Evolutionary conservation across 352 stramenopile species (phyloP).

Genomic region (Pythium dissimile): DNA sequence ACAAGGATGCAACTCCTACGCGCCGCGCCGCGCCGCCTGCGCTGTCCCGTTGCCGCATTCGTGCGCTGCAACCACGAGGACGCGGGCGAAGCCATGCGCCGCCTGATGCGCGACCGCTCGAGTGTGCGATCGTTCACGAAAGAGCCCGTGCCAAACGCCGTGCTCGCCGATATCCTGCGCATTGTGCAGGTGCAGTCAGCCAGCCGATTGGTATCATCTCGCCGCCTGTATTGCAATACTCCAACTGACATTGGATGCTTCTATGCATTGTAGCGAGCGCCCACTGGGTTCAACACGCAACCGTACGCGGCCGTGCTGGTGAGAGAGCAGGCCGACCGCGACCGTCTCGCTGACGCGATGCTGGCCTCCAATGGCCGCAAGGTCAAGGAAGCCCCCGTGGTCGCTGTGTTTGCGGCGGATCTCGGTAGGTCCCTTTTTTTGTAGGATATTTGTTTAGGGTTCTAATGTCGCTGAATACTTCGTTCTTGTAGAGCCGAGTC

Average conservation of each 20-base stretch:
- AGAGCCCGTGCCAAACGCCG: constrained; percentile 42
- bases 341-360: constrained; percentile 72
- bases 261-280: constrained; percentile 38
- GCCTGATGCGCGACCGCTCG: constrained; percentile 14
- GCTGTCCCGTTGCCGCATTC: background rate
- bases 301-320: constrained; percentile 79
- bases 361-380: constrained; percentile 68
- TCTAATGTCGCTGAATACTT: background rate
- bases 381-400: constrained; percentile 71
- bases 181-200: constrained; percentile 64
- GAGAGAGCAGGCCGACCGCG: constrained; percentile 58
- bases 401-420: constrained; percentile 80
- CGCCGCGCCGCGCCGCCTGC: background rate
- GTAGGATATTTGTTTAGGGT: background rate
- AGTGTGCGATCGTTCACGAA: constrained; percentile 36
- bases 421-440: constrained; percentile 28
- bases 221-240: no score
- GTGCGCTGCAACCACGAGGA: constrained; percentile 10
- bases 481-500: constrained; percentile 53
- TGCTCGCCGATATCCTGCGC: constrained; percentile 56
- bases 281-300: constrained; percentile 80
- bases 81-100: constrained; percentile 8
- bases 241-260: no score
- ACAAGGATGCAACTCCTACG: background rate
- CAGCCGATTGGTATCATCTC: background rate